Evolutionary conservation across 78 protist genomes (phyloP).

Genomic region (Emiliania huxleyi): DNA sequence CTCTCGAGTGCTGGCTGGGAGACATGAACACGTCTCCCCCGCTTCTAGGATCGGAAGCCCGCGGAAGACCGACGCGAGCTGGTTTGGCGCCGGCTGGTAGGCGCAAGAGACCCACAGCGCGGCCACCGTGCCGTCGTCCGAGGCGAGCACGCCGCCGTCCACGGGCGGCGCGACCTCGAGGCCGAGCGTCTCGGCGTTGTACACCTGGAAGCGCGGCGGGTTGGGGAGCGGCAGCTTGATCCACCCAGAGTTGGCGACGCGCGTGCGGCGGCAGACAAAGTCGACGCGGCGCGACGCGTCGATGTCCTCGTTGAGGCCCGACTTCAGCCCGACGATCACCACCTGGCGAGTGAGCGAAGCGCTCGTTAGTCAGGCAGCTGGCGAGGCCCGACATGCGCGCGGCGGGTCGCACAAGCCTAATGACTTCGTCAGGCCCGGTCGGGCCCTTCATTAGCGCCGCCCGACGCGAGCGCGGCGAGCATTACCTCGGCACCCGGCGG

Average conservation of each 20-base stretch:
- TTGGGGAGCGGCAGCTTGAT: conserved; percentile 25
- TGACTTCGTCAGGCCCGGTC: no score
- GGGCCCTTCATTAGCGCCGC: no score
- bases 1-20: no score
- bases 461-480: no score
- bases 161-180: conserved; percentile 35
- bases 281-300: conserved; percentile 3
- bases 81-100: not conserved
- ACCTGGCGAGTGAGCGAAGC: no score
- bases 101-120: not conserved
- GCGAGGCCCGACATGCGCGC: no score
- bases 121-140: not conserved
- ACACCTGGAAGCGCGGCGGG: conserved; percentile 16
- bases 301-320: conserved; percentile 13
- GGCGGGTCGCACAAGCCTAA: no score
- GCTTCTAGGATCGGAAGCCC: no score
- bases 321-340: conserved; percentile 11
- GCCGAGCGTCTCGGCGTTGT: not conserved
- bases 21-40: no score
- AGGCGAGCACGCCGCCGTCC: conserved; percentile 42
- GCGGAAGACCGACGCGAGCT: not conserved
- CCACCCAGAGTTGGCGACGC: not conserved
- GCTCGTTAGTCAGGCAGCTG: no score
- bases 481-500: not conserved
- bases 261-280: not conserved